phyloP scores from a whole-genome alignment of 805 yeast species.

The Candida methanosorbosa region DNA sequence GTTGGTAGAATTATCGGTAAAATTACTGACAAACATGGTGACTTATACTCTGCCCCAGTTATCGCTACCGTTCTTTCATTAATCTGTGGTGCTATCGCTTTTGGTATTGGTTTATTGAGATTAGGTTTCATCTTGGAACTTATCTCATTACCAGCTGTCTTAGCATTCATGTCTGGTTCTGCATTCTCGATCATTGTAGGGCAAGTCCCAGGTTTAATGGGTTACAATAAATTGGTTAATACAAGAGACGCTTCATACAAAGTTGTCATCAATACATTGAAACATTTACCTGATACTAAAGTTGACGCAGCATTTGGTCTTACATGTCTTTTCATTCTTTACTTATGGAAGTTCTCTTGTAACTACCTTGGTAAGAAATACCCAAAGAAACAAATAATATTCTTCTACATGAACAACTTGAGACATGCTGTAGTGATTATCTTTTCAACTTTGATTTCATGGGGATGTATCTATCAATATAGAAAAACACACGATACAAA shows the following conservation, averaged over 20 bases:
- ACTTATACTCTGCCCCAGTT: constrained; percentile 45
- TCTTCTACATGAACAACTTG: constrained; percentile 67
- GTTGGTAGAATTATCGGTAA: constrained; percentile 67
- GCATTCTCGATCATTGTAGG: constrained; percentile 78
- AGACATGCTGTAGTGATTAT: constrained; percentile 79
- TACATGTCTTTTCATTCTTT: constrained; percentile 62
- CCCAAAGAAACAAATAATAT: constrained; percentile 46
- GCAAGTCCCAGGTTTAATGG: constrained; percentile 83
- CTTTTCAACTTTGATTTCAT: constrained; percentile 75
- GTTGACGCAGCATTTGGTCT: constrained; percentile 88
- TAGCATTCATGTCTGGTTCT: constrained; percentile 94
- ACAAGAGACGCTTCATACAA: constrained; percentile 63
- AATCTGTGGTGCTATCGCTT: constrained; percentile 77
- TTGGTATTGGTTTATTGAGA: constrained; percentile 75
- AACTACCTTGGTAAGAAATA: constrained; percentile 52
- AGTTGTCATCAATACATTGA: constrained; percentile 64
- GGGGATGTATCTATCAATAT: constrained; percentile 46
- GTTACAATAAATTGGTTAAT: constrained; percentile 56
- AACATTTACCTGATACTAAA: constrained; percentile 59
- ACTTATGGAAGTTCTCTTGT: constrained; percentile 59
- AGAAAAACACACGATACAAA: constrained; percentile 30
- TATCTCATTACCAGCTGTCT: constrained; percentile 84
- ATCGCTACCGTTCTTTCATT: constrained; percentile 77
- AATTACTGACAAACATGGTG: constrained; percentile 39
- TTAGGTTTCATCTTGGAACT: constrained; percentile 84